These are phyloP conservation scores for Penicillium pulvis DNA, from an alignment of 495 filamentous ascomycete species.

Conservation along the genomic window DNA sequence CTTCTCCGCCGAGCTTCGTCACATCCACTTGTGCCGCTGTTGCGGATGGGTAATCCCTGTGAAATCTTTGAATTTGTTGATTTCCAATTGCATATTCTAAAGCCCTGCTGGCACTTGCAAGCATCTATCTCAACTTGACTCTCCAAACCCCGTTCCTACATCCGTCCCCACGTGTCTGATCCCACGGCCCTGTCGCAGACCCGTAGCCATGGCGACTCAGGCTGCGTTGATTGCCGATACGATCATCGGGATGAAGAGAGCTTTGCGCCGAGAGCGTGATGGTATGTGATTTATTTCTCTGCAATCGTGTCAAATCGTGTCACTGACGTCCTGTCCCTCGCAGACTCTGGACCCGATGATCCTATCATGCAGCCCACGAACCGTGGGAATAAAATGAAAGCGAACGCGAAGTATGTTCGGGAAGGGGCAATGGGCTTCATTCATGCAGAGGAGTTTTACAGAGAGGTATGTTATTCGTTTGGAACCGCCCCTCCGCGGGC, in stretches of 20 bases:
- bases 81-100: background rate
- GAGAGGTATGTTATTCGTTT: conserved; percentile 62
- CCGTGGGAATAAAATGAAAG: conserved; percentile 88
- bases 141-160: background rate
- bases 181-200: conserved; percentile 21
- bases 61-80: background rate
- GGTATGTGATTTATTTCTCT: conserved; percentile 40
- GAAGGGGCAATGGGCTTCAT: conserved; percentile 72
- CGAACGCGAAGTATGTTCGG: conserved; percentile 75
- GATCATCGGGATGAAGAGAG: conserved; percentile 75
- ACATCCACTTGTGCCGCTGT: conserved; percentile 17
- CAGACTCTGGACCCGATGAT: conserved; percentile 87
- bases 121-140: background rate
- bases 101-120: background rate
- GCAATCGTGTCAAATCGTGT: background rate
- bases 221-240: conserved; percentile 70
- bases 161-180: conserved; percentile 19
- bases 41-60: conserved; percentile 11
- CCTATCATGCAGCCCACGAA: conserved; percentile 79
- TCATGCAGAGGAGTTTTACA: conserved; percentile 76
- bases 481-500: background rate
- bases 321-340: conserved; percentile 16
- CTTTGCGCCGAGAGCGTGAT: conserved; percentile 62
- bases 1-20: conserved; percentile 33
- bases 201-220: conserved; percentile 66